A percentile compares a stretch with the other conserved stretches of the same genome.
Evolutionary conservation across 108 stramenopile genomes (phyloP).

Genomic region (Fragilariopsis cylindrus): DNA sequence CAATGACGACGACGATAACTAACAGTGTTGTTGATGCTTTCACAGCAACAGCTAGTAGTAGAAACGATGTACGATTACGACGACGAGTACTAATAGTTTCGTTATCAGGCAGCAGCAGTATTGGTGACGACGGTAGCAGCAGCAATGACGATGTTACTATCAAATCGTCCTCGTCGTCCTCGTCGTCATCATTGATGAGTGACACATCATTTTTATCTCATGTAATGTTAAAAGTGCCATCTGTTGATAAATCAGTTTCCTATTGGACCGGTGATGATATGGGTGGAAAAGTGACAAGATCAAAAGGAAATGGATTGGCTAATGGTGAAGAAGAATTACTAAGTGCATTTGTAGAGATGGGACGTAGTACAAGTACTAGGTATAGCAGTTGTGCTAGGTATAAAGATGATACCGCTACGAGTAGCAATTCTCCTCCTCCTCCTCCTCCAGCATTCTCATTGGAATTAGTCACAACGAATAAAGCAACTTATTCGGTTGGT

Average conservation of each 20-base stretch:
- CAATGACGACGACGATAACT: too few species aligned
- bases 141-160: too few species aligned
- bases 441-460: slow-evolving; percentile 23
- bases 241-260: slow-evolving; percentile 28
- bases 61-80: too few species aligned
- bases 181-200: not conserved
- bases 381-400: not conserved
- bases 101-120: too few species aligned
- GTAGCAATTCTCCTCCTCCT: not conserved
- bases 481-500: slow-evolving; percentile 13
- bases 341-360: slow-evolving; percentile 34
- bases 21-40: too few species aligned
- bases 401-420: not conserved
- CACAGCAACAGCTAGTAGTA: too few species aligned
- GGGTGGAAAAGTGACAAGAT: slow-evolving; percentile 1
- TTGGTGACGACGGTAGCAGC: too few species aligned
- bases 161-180: not conserved
- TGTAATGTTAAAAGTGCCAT: slow-evolving; percentile 36
- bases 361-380: not conserved
- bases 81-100: too few species aligned
- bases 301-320: slow-evolving; percentile 7
- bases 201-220: slow-evolving; percentile 25
- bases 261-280: slow-evolving; percentile 27
- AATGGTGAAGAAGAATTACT: slow-evolving; percentile 15
- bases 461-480: slow-evolving; percentile 21